Evolutionary conservation across 257 asterid species (phyloP).

Genomic region (Jacaranda mimosifolia): DNA sequence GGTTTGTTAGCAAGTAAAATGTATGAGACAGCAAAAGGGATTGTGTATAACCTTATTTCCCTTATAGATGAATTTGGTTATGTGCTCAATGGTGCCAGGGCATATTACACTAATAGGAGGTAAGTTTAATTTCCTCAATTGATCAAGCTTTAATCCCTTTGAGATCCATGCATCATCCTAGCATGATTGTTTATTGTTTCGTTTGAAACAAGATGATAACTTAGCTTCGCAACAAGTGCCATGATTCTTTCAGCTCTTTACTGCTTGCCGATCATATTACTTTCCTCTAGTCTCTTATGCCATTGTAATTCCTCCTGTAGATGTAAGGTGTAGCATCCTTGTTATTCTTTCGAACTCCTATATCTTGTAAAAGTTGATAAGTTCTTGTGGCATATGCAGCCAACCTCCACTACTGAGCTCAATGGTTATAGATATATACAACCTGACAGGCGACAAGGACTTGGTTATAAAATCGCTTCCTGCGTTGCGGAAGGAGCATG

Average conservation of each 20-base stretch:
- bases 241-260: too few relatives aligned
- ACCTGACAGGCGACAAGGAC: constrained; percentile 61
- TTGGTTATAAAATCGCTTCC: constrained; percentile 72
- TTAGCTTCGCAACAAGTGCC: too few relatives aligned
- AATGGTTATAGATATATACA: constrained; percentile 76
- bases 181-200: too few relatives aligned
- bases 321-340: too few relatives aligned
- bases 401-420: constrained; percentile 91
- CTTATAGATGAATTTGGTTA: constrained; percentile 69
- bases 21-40: constrained; percentile 90
- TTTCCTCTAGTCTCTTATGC: too few relatives aligned
- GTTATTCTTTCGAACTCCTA: too few relatives aligned
- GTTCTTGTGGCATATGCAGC: constrained; percentile 52
- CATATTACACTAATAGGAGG: constrained; percentile 94
- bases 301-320: too few relatives aligned
- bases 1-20: constrained; percentile 90
- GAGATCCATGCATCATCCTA: too few relatives aligned
- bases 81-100: constrained; percentile 93
- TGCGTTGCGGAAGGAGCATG: constrained; percentile 73
- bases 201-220: too few relatives aligned
- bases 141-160: too few relatives aligned
- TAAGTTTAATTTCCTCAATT: constrained; percentile 17
- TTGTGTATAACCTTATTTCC: constrained; percentile 80
- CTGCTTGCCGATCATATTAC: too few relatives aligned
- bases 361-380: too few relatives aligned